Base-by-base conservation (phyloP, 331 rosid species). In the Malus hybrid region DNA sequence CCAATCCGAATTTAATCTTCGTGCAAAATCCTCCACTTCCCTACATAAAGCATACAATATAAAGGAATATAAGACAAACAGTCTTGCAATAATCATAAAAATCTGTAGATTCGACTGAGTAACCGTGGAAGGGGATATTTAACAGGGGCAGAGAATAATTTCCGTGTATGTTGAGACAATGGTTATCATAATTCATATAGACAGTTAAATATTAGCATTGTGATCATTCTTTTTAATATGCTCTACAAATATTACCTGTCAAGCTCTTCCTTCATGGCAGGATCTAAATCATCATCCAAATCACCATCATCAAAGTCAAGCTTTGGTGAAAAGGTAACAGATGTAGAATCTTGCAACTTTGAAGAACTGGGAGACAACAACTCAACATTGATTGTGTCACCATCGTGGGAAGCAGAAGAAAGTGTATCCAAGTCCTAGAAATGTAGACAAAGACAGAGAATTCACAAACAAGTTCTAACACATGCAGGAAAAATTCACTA, bases 11-110 rank as follows among this genome's bases (percentile, higher is more conserved):
- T 88, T 93, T 78, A 91, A 79, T 72, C 93, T 91, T 72, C 97
- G 85, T 13, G 92, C 96, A 70, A 93, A 93, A 84, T 91, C 98
- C 83, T 93, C 98, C 70, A 93, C 97, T 75, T 93, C 98, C 84
- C 98, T 91, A 75, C 70, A 85, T 33, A 65, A 67, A 77, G 60
- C 62, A 78, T 55, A 75, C 39, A 20, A 42, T 7, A 56, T 29
- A 34, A 44, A 62, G 46, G 32, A 73, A 55, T 34, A 33, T 29
- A 48, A 29, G 48, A 50, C 14, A 19, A 7, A 7, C 19, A 19
- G n/a, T 36, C 12, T 31, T 33, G 54, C 71, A 19, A 76, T 28
- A 71, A 80, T 71, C 60, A 50, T 65, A 46, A 39, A 27, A 7
- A 63, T 36, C 14, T 28, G 42, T 28, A 36, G 15, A 59, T 42